A percentile compares a stretch with the other conserved stretches of the same genome.
Evolutionary conservation across 2,329 filamentous ascomycete species (phyloP).

Genomic region (Alternaria brassicae): DNA sequence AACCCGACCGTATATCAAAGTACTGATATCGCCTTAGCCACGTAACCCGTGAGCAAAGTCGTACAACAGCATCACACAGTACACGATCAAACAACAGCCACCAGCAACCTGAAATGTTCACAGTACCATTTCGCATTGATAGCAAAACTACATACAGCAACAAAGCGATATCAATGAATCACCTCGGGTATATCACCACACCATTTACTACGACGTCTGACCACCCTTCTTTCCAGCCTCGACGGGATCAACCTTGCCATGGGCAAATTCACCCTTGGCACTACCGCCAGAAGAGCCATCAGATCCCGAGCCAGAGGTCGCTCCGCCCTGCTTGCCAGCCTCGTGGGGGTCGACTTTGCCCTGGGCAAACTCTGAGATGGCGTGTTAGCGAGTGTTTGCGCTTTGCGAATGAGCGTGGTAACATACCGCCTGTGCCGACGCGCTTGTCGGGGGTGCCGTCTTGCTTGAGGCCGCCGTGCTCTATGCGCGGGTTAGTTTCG

Average conservation of each 20-base stretch:
- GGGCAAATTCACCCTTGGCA: constrained; percentile 4
- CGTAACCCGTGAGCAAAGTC: too few species aligned
- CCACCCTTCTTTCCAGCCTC: constrained; percentile 25
- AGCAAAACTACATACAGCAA: neutral
- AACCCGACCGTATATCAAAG: too few species aligned
- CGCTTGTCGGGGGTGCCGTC: constrained; percentile 25
- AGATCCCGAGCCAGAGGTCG: constrained; percentile 14
- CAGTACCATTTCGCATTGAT: too few species aligned
- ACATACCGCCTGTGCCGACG: constrained; percentile 19
- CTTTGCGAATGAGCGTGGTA: neutral
- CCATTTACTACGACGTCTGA: constrained; percentile 11
- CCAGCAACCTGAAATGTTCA: too few species aligned
- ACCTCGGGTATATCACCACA: neutral
- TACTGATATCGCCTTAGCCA: too few species aligned
- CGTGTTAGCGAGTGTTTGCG: neutral
- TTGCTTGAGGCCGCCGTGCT: constrained; percentile 23
- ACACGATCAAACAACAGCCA: too few species aligned
- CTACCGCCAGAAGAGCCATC: constrained; percentile 12
- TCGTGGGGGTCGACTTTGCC: constrained; percentile 25
- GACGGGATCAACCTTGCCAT: constrained; percentile 9
- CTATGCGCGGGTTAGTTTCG: neutral
- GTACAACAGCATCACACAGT: too few species aligned
- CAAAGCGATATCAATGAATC: neutral
- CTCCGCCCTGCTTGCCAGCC: constrained; percentile 22
- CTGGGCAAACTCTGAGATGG: constrained; percentile 19